These are phyloP conservation scores for Apiospora rasikravindrae DNA, from an alignment of 2,329 filamentous ascomycete species.

Conservation along the genomic window DNA sequence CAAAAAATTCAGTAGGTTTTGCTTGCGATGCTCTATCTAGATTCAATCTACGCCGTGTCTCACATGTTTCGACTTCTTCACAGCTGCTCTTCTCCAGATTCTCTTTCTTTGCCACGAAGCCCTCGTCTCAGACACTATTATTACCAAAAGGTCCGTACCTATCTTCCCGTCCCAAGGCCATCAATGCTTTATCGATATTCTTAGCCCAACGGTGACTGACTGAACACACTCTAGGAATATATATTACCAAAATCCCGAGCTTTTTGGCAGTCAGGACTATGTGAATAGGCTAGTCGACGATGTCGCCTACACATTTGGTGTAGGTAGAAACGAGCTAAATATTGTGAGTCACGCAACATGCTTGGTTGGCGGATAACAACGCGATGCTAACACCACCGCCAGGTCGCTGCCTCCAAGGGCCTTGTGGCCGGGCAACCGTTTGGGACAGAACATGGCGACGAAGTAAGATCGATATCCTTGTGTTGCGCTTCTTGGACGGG, in stretches of 20 bases:
- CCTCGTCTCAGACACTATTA: conserved; percentile 56
- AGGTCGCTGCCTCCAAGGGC: conserved; percentile 78
- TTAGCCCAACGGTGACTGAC: not conserved
- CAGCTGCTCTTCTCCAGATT: conserved; percentile 63
- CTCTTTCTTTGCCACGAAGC: conserved; percentile 65
- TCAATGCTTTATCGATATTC: not conserved
- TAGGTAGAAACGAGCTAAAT: conserved; percentile 69
- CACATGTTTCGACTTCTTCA: not conserved
- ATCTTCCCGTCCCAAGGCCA: not conserved
- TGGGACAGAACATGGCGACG: conserved; percentile 35
- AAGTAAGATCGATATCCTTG: conserved; percentile 32
- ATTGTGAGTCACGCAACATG: conserved; percentile 57
- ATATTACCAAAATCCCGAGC: conserved; percentile 75
- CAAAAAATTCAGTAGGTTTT: conserved; percentile 38
- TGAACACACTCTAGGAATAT: conserved; percentile 64
- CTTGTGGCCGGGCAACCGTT: conserved; percentile 60
- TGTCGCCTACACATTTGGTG: conserved; percentile 70
- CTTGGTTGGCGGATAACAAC: not conserved
- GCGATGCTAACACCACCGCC: not conserved
- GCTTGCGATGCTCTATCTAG: not conserved
- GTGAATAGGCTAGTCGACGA: conserved; percentile 79
- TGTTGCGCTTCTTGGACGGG: not conserved
- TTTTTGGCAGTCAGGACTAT: conserved; percentile 71
- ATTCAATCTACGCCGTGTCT: conserved; percentile 20
- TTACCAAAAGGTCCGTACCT: conserved; percentile 64